Evolutionary conservation across 2,329 filamentous ascomycete species (phyloP).

Genomic region (Fusarium xyrophilum): DNA sequence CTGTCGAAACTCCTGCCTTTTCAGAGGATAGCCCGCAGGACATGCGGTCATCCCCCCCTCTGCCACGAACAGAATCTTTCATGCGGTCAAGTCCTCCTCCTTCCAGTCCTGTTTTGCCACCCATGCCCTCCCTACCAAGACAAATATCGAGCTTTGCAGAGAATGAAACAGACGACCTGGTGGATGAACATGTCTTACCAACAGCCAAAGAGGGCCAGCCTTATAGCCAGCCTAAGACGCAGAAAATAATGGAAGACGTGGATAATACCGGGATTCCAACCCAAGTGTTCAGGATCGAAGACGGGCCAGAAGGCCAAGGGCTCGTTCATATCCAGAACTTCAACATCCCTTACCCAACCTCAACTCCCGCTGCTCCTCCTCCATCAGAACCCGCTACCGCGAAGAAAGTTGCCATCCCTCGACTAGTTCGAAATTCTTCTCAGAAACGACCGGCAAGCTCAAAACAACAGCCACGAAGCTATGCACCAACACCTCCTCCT

Average conservation of each 20-base stretch:
- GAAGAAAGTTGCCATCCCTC: slow-evolving; percentile 17
- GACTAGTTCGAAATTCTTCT: slow-evolving; percentile 15
- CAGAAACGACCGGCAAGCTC: slow-evolving; percentile 31
- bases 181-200: slow-evolving; percentile 66
- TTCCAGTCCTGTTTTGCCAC: slow-evolving; percentile 80
- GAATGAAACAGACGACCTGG: slow-evolving; percentile 72
- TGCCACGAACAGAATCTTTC: slow-evolving; percentile 68
- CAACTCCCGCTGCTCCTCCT: slow-evolving; percentile 29
- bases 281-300: slow-evolving; percentile 54
- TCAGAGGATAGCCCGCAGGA: slow-evolving; percentile 76
- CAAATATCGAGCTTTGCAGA: slow-evolving; percentile 88
- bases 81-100: slow-evolving; percentile 68
- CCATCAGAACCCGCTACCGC: slow-evolving; percentile 34
- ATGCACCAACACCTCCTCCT: slow-evolving; percentile 49
- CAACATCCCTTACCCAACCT: slow-evolving; percentile 42
- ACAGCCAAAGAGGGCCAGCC: slow-evolving; percentile 47
- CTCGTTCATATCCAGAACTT: slow-evolving; percentile 48
- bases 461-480: slow-evolving; percentile 33
- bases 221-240: slow-evolving; percentile 25
- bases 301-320: slow-evolving; percentile 46
- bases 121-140: slow-evolving; percentile 66
- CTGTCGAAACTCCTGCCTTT: slow-evolving; percentile 58
- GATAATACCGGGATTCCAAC: slow-evolving; percentile 49
- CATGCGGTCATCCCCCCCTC: slow-evolving; percentile 88
- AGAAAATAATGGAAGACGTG: slow-evolving; percentile 43